Evolutionary conservation across 495 filamentous ascomycete species (phyloP), one percentile per base, ranked within the genome.

Genomic region (Penicillium argentinense): DNA sequence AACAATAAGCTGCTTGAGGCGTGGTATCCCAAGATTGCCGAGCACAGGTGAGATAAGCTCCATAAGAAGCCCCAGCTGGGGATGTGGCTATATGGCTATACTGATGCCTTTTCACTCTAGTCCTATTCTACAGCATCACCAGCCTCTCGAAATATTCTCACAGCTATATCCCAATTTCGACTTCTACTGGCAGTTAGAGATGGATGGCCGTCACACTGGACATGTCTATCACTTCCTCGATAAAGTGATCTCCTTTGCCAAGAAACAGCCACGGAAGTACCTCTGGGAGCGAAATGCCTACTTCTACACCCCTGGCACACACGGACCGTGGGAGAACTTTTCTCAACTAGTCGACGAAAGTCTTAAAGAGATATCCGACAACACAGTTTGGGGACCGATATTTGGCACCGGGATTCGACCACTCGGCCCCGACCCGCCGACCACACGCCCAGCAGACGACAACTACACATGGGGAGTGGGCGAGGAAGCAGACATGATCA

Each of bases 151-250:
- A 32, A 63, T 71, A 33, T 89, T 90, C 54, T 79, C 81, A 36
- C 74, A 83, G 45, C 71, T 81, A 19, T 77, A 85, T 47, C 85
- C 84, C 0, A 79, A 88, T 46, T 90, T 86, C 47, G 84, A 86
- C 42, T 87, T 75, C 54, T 75, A 86, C 42, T 90, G 86, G 86
- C 88, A 89, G 57, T 83, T 84, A 74, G 85, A 89, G 52, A 76
- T 86, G 59, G 85, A 90, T 56, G 77, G 77, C n/a, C 78, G 87
- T 16, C 79, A 81, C 44, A 86, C 80, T 0, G 85, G 86, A 7
- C 81, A 90, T 48, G 73, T 81, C 60, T 89, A 89, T 59, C 79
- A 88, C 52, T 74, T 88, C 37, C 66, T 89, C 13, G 78, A 82
- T 49, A 78, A 76, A 42, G 52, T 88, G 9, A 54, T 65, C 9